phyloP scores from a whole-genome alignment of 2,329 filamentous ascomycete genomes.

The Falciphora oryzae region DNA sequence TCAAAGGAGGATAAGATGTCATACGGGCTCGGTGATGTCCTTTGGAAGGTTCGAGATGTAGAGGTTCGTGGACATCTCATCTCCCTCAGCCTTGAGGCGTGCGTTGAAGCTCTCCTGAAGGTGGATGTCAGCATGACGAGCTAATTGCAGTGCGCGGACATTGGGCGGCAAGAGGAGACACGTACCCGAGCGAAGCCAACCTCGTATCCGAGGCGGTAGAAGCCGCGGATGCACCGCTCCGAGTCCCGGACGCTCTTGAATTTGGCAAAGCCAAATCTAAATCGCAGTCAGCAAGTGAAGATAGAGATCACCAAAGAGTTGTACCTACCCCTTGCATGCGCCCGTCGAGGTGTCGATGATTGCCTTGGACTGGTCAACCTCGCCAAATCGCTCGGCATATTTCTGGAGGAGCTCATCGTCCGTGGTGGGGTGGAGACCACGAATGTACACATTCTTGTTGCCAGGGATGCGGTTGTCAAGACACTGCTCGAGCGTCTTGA shows the following conservation, averaged over 20 bases:
- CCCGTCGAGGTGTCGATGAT: constrained; percentile 94
- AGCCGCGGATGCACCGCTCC: constrained; percentile 92
- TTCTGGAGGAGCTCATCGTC: constrained; percentile 81
- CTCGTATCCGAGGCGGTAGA: constrained; percentile 92
- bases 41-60: constrained; percentile 97
- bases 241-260: constrained; percentile 84
- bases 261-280: constrained; percentile 94
- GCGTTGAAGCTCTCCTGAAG: constrained; percentile 92
- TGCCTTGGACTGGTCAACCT: constrained; percentile 94
- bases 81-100: constrained; percentile 91
- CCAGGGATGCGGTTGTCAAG: constrained; percentile 86
- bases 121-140: not conserved
- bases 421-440: constrained; percentile 89
- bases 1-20: constrained; percentile 21
- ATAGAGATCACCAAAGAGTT: not conserved
- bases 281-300: constrained; percentile 14
- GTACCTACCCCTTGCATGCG: constrained; percentile 83
- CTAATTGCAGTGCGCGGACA: not conserved
- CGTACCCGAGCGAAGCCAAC: constrained; percentile 90
- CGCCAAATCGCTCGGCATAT: constrained; percentile 84
- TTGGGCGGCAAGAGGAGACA: constrained; percentile 12
- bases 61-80: constrained; percentile 85
- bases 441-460: constrained; percentile 97
- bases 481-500: constrained; percentile 89
- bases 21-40: constrained; percentile 81